phyloP scores from a whole-genome alignment of 495 filamentous ascomycete species.

The Sabuloglossum arenarium region DNA sequence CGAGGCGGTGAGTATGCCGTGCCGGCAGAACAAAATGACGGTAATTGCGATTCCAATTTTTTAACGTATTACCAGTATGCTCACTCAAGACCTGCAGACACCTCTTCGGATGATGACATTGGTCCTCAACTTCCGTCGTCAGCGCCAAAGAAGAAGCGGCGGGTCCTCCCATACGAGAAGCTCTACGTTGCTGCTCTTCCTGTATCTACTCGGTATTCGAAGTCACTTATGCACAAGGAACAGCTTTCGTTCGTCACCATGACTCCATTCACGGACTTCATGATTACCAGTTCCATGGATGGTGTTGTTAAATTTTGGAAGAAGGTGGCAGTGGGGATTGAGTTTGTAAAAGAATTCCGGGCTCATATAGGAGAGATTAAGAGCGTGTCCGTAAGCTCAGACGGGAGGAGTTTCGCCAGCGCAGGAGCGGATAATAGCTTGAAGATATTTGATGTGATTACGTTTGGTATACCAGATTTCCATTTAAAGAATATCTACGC shows the following conservation, averaged over 20 bases:
- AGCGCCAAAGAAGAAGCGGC: slow-evolving; percentile 73
- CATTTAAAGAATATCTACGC: not conserved
- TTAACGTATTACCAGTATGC: not conserved
- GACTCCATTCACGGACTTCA: slow-evolving; percentile 76
- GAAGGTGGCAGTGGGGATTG: slow-evolving; percentile 72
- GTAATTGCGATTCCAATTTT: not conserved
- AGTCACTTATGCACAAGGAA: slow-evolving; percentile 96
- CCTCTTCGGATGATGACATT: slow-evolving; percentile 83
- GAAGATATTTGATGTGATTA: slow-evolving; percentile 91
- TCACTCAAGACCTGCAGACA: slow-evolving; percentile 21
- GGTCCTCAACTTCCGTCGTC: slow-evolving; percentile 66
- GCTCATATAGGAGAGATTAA: slow-evolving; percentile 74
- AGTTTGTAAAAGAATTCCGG: slow-evolving; percentile 95
- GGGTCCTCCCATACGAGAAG: slow-evolving; percentile 82
- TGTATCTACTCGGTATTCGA: slow-evolving; percentile 64
- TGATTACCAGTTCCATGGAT: slow-evolving; percentile 82
- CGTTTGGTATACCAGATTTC: slow-evolving; percentile 37
- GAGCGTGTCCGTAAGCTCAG: slow-evolving; percentile 61
- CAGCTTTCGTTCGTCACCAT: slow-evolving; percentile 70
- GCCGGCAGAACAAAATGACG: not conserved
- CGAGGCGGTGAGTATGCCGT: not conserved
- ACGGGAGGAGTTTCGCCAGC: slow-evolving; percentile 87
- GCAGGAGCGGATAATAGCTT: slow-evolving; percentile 70
- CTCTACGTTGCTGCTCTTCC: slow-evolving; percentile 84
- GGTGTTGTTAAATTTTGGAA: slow-evolving; percentile 99